Evolutionary conservation across 805 yeast species (phyloP), one percentile per base, ranked within the genome.

Genomic region (Ogataea minuta): DNA sequence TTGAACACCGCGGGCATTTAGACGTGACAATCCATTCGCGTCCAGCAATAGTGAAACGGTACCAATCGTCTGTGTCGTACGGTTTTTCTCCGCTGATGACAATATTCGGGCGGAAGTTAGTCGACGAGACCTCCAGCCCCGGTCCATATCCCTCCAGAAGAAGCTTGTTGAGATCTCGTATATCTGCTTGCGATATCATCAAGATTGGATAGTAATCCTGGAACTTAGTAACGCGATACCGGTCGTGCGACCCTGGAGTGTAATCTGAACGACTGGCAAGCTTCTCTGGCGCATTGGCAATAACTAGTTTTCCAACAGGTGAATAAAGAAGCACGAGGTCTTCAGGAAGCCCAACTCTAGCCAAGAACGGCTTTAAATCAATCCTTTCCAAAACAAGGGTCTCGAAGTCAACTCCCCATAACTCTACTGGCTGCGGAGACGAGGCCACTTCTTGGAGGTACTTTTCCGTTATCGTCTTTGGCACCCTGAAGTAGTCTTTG

Each of bases 141-240:
- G 37, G 35, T 1, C 39, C 42, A 19, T 29, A 26, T 10, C 27
- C 30, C 16, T 34, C 15, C n/a, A 7, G 10, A 4, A 54, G 15
- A 16, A 37, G 32, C 2, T 10, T n/a, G 24, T 46, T 45, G 19
- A 58, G 31, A 23, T 50, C 50, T 4, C 29, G 28, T 8, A 58
- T 31, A 31, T 58, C 62, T 14, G 39, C 31, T 11, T 42, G 40
- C 9, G 52, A 30, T 48, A 54, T 49, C 26, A 55, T 27, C 34
- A 56, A 30, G 7, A 53, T 38, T 4, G 61, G 61, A 39, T 39
- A 56, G 30, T 56, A 55, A 17, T 56, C 61, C 31, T 56, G 61
- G 36, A 55, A 56, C 34, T 45, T 45, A 6, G 60, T 49, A 9
- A 42, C 34, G 25, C 58, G 43, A 40, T 31, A 51, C 12, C 30